phyloP scores from a whole-genome alignment of 2,329 filamentous ascomycete species.

The Colletotrichum somersetense region DNA sequence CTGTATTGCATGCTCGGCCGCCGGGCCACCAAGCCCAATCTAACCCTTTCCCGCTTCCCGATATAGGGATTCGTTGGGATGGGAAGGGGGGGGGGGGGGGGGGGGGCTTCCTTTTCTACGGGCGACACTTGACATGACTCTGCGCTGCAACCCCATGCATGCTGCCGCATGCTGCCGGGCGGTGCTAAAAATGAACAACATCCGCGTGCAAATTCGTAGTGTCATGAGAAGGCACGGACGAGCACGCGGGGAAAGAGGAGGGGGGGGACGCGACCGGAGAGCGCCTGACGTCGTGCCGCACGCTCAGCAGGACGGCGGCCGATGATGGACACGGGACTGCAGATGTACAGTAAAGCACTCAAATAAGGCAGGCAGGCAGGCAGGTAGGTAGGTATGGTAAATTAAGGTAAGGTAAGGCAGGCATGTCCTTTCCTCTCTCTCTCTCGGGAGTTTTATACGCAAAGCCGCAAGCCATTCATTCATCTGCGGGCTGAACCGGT shows the following conservation, averaged over 20 bases:
- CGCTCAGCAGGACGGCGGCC: not conserved
- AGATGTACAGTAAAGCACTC: not conserved
- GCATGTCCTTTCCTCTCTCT: not conserved
- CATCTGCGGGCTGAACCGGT: not conserved
- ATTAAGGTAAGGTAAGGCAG: too few relatives aligned
- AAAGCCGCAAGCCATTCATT: not conserved
- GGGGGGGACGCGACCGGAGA: not conserved
- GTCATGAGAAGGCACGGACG: not conserved
- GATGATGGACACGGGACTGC: not conserved
- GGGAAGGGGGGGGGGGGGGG: too few relatives aligned
- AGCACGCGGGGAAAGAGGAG: not conserved
- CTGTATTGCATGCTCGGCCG: not conserved
- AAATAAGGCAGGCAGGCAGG: too few relatives aligned
- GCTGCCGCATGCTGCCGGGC: not conserved
- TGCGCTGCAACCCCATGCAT: not conserved
- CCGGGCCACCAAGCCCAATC: not conserved
- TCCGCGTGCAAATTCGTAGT: not conserved
- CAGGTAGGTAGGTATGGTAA: too few relatives aligned
- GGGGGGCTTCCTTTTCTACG: not conserved
- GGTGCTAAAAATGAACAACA: not conserved
- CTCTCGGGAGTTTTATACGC: not conserved
- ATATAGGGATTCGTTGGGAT: not conserved
- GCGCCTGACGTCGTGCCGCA: not conserved
- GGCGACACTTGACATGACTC: slow-evolving; percentile 2
- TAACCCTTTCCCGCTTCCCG: not conserved